These are phyloP conservation scores for Blastobotrys persicus DNA, from an alignment of 1,139 yeast species.

Conservation along the genomic window DNA sequence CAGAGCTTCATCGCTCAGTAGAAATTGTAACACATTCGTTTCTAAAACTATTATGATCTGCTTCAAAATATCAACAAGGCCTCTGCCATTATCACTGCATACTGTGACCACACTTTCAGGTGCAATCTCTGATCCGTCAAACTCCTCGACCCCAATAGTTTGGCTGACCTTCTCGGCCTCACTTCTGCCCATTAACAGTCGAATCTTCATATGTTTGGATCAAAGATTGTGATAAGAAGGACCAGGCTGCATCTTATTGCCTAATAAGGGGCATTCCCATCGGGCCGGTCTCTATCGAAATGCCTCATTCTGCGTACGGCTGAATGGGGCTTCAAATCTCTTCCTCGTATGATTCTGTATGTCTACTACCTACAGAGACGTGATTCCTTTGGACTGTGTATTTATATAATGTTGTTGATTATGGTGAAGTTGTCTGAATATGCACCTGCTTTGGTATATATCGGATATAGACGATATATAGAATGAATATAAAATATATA, in stretches of 20 bases:
- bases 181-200: not conserved
- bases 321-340: not conserved
- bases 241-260: not conserved
- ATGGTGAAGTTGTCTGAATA: too few species aligned
- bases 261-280: not conserved
- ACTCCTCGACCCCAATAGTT: not conserved
- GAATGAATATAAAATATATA: too few species aligned
- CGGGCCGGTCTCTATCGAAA: not conserved
- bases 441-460: too few species aligned
- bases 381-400: too few species aligned
- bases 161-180: not conserved
- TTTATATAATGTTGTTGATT: too few species aligned
- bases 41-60: not conserved
- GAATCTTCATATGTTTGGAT: not conserved
- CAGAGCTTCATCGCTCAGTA: not conserved
- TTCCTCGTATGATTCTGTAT: too few species aligned
- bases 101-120: not conserved
- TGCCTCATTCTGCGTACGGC: not conserved
- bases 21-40: not conserved
- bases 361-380: too few species aligned
- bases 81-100: not conserved
- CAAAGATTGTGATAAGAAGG: not conserved
- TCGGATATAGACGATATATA: too few species aligned
- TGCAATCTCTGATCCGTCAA: not conserved
- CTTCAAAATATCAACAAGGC: not conserved